Evolutionary conservation across 805 yeast species (phyloP).

Genomic region (Lipomyces yamanashiensis): DNA sequence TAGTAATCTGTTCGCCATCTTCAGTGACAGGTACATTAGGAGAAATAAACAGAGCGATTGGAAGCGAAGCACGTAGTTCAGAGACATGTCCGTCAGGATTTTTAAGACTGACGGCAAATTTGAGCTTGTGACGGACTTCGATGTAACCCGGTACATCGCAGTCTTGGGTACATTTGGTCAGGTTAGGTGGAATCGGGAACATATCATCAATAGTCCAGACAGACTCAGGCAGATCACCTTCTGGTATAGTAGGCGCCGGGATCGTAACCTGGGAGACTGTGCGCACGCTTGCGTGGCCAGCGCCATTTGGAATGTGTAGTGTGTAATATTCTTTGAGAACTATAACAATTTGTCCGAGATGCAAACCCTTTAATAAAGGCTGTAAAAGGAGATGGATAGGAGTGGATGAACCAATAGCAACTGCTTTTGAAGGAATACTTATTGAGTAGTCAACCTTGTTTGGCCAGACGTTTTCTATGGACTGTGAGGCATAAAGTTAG

Average conservation of each 20-base stretch:
- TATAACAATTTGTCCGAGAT: conserved; percentile 72
- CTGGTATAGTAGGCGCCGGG: conserved; percentile 48
- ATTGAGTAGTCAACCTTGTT: conserved; percentile 87
- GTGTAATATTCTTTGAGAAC: conserved; percentile 70
- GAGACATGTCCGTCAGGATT: conserved; percentile 94
- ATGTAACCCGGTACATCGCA: conserved; percentile 70
- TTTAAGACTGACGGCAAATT: conserved; percentile 73
- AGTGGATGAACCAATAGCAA: conserved; percentile 82
- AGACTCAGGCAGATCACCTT: conserved; percentile 50
- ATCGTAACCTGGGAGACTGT: conserved; percentile 57
- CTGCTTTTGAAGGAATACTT: conserved; percentile 83
- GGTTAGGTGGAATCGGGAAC: conserved; percentile 70
- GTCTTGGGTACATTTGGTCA: conserved; percentile 84
- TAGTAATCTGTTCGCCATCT: conserved; percentile 35
- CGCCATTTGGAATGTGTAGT: conserved; percentile 41
- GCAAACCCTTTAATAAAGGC: conserved; percentile 81
- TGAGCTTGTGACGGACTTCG: conserved; percentile 86
- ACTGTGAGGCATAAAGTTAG: conserved; percentile 40
- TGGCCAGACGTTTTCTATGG: conserved; percentile 96
- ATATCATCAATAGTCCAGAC: conserved; percentile 73
- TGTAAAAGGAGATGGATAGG: conserved; percentile 72
- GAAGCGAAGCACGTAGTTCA: conserved; percentile 88
- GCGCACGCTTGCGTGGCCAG: conserved; percentile 67
- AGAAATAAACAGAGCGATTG: conserved; percentile 72
- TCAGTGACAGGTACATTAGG: conserved; percentile 81